Evolutionary conservation across 2,329 filamentous ascomycete genomes (phyloP), one percentile per base, ranked within the genome.

Genomic region (Leptodontidium sp.): DNA sequence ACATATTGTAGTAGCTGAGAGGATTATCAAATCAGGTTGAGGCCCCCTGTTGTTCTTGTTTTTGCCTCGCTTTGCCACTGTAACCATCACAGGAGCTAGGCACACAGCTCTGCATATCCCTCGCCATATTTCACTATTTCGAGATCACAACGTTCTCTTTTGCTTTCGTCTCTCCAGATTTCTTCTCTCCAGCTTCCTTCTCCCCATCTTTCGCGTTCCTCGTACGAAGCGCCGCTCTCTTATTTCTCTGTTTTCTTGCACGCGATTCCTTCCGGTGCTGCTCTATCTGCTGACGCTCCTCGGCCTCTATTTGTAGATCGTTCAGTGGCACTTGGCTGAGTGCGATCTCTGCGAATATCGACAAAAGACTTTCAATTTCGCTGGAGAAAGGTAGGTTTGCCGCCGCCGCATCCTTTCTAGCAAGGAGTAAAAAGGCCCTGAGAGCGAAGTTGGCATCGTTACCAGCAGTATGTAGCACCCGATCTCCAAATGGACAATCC

Each of bases 401-500:
- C 32, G 17, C 29, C 3, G 17, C 29, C 14, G 17, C 52, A 57
- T 57, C 52, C 29, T 6, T 57, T 29, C 32, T 57, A 14, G 58
- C 65, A 57, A 67, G 53, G 9, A 67, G 65, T 32, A 67, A 47
- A 8, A 67, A 58, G 24, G 58, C 65, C 6, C 65, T 58, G 26
- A 67, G 58, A 8, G 58, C 50, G 15, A 61, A 61, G 35, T 66
- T 67, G n/a, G 65, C 65, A 24, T 67, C 65, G 40, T 67, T 67
- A 35, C 65, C 38, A 63, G 65, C 57, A 63, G 29, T 43, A 47
- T 67, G 59, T 9, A 67, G 21, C 9, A 67, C 40, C 15, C 14
- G 17, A 24, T 52, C 15, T 32, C 12, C 49, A 38, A 62, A 57
- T 55, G 58, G 58, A 63, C 65, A 66, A 12, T 50, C n/a, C 24